These are phyloP conservation scores for Blepharisma japonicum DNA, from an alignment of 73 alveolate genomes.

Conservation along the genomic window DNA sequence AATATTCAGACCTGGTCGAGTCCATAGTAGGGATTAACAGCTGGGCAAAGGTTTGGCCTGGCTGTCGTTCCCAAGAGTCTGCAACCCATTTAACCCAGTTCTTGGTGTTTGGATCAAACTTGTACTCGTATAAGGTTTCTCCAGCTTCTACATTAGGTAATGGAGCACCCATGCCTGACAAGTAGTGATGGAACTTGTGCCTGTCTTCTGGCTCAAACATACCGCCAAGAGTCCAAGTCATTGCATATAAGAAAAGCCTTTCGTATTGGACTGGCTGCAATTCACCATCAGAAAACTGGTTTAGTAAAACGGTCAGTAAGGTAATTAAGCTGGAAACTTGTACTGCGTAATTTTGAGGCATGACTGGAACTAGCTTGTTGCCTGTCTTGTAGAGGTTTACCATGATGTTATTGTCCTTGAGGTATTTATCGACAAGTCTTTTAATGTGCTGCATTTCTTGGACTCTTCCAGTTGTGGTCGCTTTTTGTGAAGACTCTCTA, in stretches of 20 bases:
- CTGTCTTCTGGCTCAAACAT: slow-evolving; percentile 98
- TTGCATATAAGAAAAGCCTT: slow-evolving; percentile 79
- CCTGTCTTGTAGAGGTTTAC: slow-evolving; percentile 38
- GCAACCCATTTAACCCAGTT: slow-evolving; percentile 92
- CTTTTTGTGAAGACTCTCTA: slow-evolving; percentile 8
- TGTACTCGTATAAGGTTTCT: slow-evolving; percentile 91
- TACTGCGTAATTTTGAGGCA: slow-evolving; percentile 67
- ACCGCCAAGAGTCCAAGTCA: slow-evolving; percentile 99
- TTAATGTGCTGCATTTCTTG: slow-evolving; percentile 41
- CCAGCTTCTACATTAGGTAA: slow-evolving; percentile 84
- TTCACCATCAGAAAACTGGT: slow-evolving; percentile 67
- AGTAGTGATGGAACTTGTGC: slow-evolving; percentile 90
- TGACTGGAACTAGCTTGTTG: slow-evolving; percentile 67
- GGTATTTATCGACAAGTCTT: slow-evolving; percentile 40
- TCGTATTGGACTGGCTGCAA: slow-evolving; percentile 65
- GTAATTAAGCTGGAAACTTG: slow-evolving; percentile 64
- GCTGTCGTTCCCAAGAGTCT: slow-evolving; percentile 64
- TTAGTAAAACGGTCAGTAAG: slow-evolving; percentile 64
- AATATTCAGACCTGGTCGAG: slow-evolving; percentile 98
- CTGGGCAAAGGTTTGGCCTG: background rate
- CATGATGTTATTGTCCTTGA: slow-evolving; percentile 30
- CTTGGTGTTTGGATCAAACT: slow-evolving; percentile 64
- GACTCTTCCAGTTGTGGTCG: background rate
- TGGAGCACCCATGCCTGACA: slow-evolving; percentile 89
- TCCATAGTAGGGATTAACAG: slow-evolving; percentile 99